A percentile compares a stretch with the other conserved stretches of the same genome.
Conservation (phyloP, 1,139 yeast species). For the Candida dubliniensis region DNA sequence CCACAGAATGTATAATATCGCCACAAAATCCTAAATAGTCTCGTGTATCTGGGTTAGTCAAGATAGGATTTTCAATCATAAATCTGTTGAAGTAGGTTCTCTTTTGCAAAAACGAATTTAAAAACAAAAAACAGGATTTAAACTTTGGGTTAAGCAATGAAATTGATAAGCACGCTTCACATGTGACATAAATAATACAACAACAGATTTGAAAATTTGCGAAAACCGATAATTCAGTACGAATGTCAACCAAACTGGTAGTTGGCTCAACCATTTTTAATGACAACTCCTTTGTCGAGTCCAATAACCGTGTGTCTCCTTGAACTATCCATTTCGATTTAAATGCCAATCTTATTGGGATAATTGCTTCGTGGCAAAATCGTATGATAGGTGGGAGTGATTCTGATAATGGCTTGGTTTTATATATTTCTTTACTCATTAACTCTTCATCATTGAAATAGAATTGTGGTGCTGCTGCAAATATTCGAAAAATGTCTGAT, state of each 20-base stretch:
- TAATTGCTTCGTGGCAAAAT: constrained; percentile 28
- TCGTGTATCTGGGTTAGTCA: constrained; percentile 15
- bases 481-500: constrained; percentile 38
- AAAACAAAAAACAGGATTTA: constrained; percentile 38
- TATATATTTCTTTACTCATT: constrained; percentile 23
- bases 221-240: constrained; percentile 25
- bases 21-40: constrained; percentile 17
- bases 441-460: constrained; percentile 33
- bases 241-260: constrained; percentile 19
- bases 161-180: constrained; percentile 39
- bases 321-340: constrained; percentile 20
- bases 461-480: constrained; percentile 34
- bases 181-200: constrained; percentile 33
- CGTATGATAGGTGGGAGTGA: constrained; percentile 17
- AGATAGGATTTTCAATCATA: constrained; percentile 24
- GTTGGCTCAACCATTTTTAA: constrained; percentile 29
- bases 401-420: constrained; percentile 15
- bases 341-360: constrained; percentile 38
- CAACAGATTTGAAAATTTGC: constrained; percentile 34
- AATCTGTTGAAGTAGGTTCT: constrained; percentile 23
- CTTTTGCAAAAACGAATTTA: constrained; percentile 31
- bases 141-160: constrained; percentile 39
- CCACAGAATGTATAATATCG: constrained; percentile 31
- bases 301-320: constrained; percentile 28
- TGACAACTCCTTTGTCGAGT: constrained; percentile 38